Evolutionary conservation across 192 early-diverging fungal genomes (phyloP), one percentile per base, ranked within the genome.

Genomic region (Spizellomyces sp.): DNA sequence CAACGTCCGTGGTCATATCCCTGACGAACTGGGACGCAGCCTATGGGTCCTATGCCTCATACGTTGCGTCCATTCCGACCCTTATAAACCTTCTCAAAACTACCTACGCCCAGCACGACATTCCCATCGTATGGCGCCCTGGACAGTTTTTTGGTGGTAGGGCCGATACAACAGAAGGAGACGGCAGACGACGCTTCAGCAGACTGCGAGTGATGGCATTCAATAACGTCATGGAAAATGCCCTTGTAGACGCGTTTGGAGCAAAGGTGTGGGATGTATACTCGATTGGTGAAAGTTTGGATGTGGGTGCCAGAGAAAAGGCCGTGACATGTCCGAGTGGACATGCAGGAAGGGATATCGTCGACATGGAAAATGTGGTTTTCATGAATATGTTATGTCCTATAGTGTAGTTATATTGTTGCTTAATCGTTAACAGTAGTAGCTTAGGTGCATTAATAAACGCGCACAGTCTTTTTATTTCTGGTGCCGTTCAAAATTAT

Each of bases 191-290:
- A 9, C 48, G 41, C 47, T 66, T 50, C 43, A 47, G 43, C 12
- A 45, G 64, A 8, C n/a, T 48, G 64, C 44, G 64, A 8, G 64
- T 66, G 64, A 46, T 9, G 19, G 64, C 64, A 1, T 66, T 66
- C 45, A 46, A 66, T 50, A 22, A 1, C 17, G 45, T 41, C 14
- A 50, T 50, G 46, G 64, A 66, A 4, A 46, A 50, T 0, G 48
- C 64, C 43, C 64, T 66, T 15, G 64, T 66, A 5, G 64, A 48
- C 42, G 64, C 14, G 7, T 19, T 66, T 17, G 46, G 41, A 17
- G 64, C 64, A 17, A 42, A 8, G 45, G 45, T 46, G 0, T 66
- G 64, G 64, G 64, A 66, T 50, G 64, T 66, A 1, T 9, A 46
- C 8, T 22, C 46, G 2, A 48, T 66, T 9, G 64, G 64, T 12